Base-by-base conservation (phyloP, 1,139 yeast species). In the Saccharomyces hybrid region DNA sequence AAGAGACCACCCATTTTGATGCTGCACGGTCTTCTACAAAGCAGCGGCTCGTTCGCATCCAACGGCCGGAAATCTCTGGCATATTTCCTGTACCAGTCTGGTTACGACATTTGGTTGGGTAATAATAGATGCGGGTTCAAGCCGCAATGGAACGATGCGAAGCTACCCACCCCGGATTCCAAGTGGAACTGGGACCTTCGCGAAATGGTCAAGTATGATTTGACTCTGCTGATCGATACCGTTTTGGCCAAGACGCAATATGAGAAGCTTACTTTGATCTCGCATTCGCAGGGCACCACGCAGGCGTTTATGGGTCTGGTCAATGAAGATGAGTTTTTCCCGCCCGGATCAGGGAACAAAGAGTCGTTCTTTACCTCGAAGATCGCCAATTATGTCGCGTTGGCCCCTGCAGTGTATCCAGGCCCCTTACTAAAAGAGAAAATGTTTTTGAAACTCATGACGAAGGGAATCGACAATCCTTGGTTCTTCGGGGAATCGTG, bases 221-320 rank as follows among this genome's bases (percentile, higher is more conserved):
- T 93, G 49, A 86, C 95, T 0, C 78, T 89, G 32, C 73, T 91
- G 70, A 76, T 91, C 16, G 79, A 83, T 42, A 78, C 79, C 57
- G 85, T 91, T 1, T 69, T 82, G 47, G 69, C 74, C 27, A 66
- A 73, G 41, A 71, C 80, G 0, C 54, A 57, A 11, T 59, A 56
- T 9, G 65, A 71, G 5, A 81, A 84, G 63, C 66, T 90, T 14
- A 76, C 85, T 0, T 71, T 91, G 29, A 77, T 85, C 9, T 91
- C 91, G 0, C 99, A 93, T 66, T 88, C 96, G 26, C 99, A 93
- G 71, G 98, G 98, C 1, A 89, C 97, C 2, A 81, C 97, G 0
- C 96, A 91, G 69, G 78, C 86, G 0, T 86, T 89, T 56, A 72
- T 88, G 61, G 78, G 83, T 1, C 68, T 84, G 29, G 72, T 74